Evolutionary conservation across 805 yeast species (phyloP).

Genomic region (Komagataella pastoris): DNA sequence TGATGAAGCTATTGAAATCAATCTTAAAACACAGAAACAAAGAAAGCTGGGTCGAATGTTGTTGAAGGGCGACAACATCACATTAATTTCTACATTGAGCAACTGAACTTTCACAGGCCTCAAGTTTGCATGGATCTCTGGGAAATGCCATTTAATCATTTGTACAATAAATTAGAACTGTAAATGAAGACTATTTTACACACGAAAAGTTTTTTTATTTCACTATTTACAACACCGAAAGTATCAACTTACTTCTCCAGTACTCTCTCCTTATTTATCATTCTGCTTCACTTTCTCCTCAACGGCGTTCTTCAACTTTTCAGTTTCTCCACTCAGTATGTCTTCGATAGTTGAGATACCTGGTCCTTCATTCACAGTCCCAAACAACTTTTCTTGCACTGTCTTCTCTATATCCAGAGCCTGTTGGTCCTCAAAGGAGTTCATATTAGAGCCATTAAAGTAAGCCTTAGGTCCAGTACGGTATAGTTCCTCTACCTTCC

Average conservation of each 20-base stretch:
- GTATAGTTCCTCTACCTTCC: slow-evolving; percentile 30
- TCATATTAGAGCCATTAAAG: background rate
- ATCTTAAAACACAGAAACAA: slow-evolving; percentile 30
- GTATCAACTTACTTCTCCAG: background rate
- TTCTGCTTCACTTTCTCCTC: background rate
- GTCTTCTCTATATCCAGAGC: background rate
- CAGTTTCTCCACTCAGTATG: background rate
- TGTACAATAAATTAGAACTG: background rate
- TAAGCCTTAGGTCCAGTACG: background rate
- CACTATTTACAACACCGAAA: background rate
- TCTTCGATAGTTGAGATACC: background rate
- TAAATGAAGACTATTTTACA: background rate
- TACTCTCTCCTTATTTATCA: background rate
- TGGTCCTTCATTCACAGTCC: background rate
- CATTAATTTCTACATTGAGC: slow-evolving; percentile 38
- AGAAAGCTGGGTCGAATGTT: slow-evolving; percentile 61
- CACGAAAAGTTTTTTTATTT: background rate
- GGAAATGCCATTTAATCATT: background rate
- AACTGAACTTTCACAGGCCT: background rate
- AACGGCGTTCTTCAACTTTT: background rate
- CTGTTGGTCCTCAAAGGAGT: background rate
- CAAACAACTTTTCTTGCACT: background rate
- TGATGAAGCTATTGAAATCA: slow-evolving; percentile 54
- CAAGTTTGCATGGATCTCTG: background rate
- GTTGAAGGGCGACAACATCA: slow-evolving; percentile 89